Base-by-base conservation (phyloP, 2,329 filamentous ascomycete species). In the Alternaria metachromatica region DNA sequence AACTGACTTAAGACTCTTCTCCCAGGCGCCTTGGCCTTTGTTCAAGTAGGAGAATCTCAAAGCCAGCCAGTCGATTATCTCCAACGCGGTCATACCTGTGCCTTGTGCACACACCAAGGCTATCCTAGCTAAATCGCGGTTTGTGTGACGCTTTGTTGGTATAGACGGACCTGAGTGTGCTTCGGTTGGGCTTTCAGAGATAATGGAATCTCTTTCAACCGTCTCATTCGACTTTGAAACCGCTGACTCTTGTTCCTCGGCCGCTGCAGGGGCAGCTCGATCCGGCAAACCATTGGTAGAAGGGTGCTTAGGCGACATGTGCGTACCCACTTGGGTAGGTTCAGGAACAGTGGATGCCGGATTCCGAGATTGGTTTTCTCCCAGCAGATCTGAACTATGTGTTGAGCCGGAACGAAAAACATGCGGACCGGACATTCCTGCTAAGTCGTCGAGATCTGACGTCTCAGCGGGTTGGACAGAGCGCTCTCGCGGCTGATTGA, bases 41-140 rank as follows among this genome's bases (percentile, higher is more conserved):
- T 20, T 41, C 44, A 73, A 62, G 41, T 58, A 45, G 10, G 66
- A 50, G 44, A 73, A 67, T 10, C n/a, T 60, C 13, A 49, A 43
- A 10, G 54, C 53, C 37, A 69, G 41, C 68, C 68, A 70, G 43
- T 59, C 54, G 20, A 60, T 33, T 10, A 64, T 62, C 18, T 70
- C 55, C 21, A 49, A 44, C 13, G 58, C 48, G 20, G 66, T 67
- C 62, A 67, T 51, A n/a, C 33, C 15, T 15, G 48, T 28, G 12
- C 64, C 66, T 21, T 62, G 50, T 9, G 66, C 64, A 62, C 62
- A 60, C n/a, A 62, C 64, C 12, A 69, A 26, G 4, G 68, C 68
- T 56, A 69, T 69, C 20, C 21, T 62, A n/a, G 63, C 60, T 26
- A 69, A 43, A 18, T 69, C 55, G 13, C 59, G 64, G 11, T 46